These are phyloP conservation scores for Dictyostelium discoideum DNA, from an alignment of 78 protist genomes.

Conservation along the genomic window dicty_2.7 NC_007088.5:3217001-3217500, in stretches of 20 bases:
- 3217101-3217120: slow-evolving; percentile 71
- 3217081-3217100: slow-evolving; percentile 65
- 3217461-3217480: too few species aligned
- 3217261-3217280: too few species aligned
- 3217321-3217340: neutral
- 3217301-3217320: neutral
- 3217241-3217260: too few species aligned
- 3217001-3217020: slow-evolving; percentile 10
- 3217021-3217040: slow-evolving; percentile 74
- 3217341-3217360: too few species aligned
- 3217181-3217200: slow-evolving; percentile 42
- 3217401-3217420: too few species aligned
- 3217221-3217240: slow-evolving; percentile 9
- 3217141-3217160: slow-evolving; percentile 45
- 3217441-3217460: neutral
- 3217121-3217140: slow-evolving; percentile 62
- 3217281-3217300: too few species aligned
- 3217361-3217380: too few species aligned
- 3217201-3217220: slow-evolving; percentile 51
- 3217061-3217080: slow-evolving; percentile 45
- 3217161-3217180: slow-evolving; percentile 58
- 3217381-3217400: too few species aligned
- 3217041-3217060: slow-evolving; percentile 54
- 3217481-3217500: too few species aligned
- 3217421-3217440: too few species aligned